phyloP scores from a whole-genome alignment of 352 stramenopile species.

The Phytophthora kernoviae region DNA sequence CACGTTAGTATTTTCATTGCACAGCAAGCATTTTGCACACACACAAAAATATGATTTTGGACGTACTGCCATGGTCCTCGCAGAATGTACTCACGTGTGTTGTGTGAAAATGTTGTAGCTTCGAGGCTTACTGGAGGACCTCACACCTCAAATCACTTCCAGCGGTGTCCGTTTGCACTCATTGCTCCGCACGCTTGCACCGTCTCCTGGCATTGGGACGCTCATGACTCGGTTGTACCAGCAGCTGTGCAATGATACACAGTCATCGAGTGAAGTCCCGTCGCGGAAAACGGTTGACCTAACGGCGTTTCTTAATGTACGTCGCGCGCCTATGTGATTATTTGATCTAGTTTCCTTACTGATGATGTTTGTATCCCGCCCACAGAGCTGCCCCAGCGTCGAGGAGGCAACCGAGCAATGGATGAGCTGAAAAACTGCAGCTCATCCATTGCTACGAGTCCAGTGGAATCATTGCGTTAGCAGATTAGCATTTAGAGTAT shows the following conservation, averaged over 20 bases:
- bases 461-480: slow-evolving; percentile 72
- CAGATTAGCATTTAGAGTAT: slow-evolving; percentile 64
- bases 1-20: slow-evolving; percentile 41
- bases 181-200: slow-evolving; percentile 67
- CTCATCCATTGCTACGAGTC: slow-evolving; percentile 85
- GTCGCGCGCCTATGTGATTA: slow-evolving; percentile 12
- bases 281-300: slow-evolving; percentile 68
- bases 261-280: slow-evolving; percentile 13
- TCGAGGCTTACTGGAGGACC: slow-evolving; percentile 50
- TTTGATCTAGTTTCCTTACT: slow-evolving; percentile 5
- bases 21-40: not conserved
- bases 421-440: slow-evolving; percentile 81
- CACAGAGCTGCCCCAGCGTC: slow-evolving; percentile 77
- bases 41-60: too few relatives aligned
- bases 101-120: slow-evolving; percentile 37
- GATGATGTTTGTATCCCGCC: slow-evolving; percentile 1
- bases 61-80: not conserved
- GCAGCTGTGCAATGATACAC: slow-evolving; percentile 53
- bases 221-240: slow-evolving; percentile 80
- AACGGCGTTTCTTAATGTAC: slow-evolving; percentile 66
- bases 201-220: slow-evolving; percentile 59
- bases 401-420: slow-evolving; percentile 71
- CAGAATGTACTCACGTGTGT: not conserved
- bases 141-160: slow-evolving; percentile 59
- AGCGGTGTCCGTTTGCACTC: slow-evolving; percentile 62